phyloP scores from a whole-genome alignment of 805 yeast species.

The Saccharomycopsis javanensis region DNA sequence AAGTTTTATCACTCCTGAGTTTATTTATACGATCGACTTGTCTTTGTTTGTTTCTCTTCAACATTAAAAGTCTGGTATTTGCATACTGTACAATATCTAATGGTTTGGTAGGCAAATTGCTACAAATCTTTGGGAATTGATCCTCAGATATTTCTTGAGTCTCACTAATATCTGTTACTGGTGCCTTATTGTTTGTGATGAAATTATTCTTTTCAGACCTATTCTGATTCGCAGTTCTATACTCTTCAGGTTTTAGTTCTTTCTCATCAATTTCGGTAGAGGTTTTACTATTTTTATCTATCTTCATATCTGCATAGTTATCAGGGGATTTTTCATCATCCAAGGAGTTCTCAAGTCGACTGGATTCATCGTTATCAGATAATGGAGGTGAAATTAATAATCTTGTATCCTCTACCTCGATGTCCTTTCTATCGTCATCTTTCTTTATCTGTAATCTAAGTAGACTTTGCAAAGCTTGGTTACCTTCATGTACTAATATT shows the following conservation, averaged over 20 bases:
- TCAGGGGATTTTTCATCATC: background rate
- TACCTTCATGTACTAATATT: constrained; percentile 69
- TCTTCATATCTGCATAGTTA: background rate
- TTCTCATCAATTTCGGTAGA: constrained; percentile 5
- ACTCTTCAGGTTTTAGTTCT: constrained; percentile 1
- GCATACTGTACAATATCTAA: constrained; percentile 56
- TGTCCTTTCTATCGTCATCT: constrained; percentile 11
- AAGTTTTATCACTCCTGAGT: constrained; percentile 4
- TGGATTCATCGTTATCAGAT: constrained; percentile 3
- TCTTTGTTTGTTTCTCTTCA: constrained; percentile 26
- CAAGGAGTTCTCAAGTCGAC: background rate
- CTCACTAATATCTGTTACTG: background rate
- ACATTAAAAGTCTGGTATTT: constrained; percentile 32
- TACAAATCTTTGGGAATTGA: constrained; percentile 3
- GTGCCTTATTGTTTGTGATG: background rate
- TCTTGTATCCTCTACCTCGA: constrained; percentile 5
- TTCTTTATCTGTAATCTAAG: constrained; percentile 28
- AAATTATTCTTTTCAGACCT: constrained; percentile 1
- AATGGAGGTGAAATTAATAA: constrained; percentile 14
- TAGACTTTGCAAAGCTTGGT: constrained; percentile 59
- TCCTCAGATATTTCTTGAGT: background rate
- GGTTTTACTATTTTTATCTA: constrained; percentile 13
- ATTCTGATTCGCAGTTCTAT: background rate
- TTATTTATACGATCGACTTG: background rate
- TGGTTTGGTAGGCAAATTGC: constrained; percentile 21